Evolutionary conservation across 2,329 filamentous ascomycete genomes (phyloP).

Genomic region (Phaeosphaeriaceae sp.): DNA sequence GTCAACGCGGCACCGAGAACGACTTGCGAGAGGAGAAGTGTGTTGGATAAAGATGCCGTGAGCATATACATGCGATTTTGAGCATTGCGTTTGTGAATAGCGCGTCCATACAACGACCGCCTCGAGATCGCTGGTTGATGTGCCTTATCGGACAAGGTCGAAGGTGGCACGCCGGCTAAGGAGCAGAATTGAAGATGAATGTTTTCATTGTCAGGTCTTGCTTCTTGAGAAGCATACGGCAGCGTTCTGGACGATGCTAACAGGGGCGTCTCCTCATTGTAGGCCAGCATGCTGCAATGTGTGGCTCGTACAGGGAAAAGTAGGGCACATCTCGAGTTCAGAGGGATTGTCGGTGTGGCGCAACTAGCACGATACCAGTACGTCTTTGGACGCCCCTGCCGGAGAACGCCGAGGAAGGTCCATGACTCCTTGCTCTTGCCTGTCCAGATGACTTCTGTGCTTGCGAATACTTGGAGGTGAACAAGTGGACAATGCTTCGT

Average conservation of each 20-base stretch:
- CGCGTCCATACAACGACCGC: constrained; percentile 48
- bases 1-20: constrained; percentile 52
- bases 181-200: constrained; percentile 49
- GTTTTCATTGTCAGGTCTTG: constrained; percentile 6
- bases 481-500: background rate
- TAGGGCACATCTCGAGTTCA: background rate
- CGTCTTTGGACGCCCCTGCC: background rate
- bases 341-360: background rate
- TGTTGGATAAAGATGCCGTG: constrained; percentile 48
- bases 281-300: constrained; percentile 4
- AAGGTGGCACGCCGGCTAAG: constrained; percentile 46
- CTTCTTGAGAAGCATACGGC: background rate
- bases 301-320: background rate
- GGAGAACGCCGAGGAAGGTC: background rate
- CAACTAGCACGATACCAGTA: background rate
- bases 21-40: constrained; percentile 49
- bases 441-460: background rate
- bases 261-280: constrained; percentile 10
- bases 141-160: constrained; percentile 31
- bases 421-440: background rate
- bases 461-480: background rate
- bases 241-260: constrained; percentile 3
- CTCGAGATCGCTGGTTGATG: constrained; percentile 25
- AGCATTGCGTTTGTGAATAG: constrained; percentile 34
- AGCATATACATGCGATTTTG: constrained; percentile 47